These are phyloP conservation scores for Galerina sulciceps DNA, from an alignment of 768 basidiomycete genomes.

Conservation along the genomic window DNA sequence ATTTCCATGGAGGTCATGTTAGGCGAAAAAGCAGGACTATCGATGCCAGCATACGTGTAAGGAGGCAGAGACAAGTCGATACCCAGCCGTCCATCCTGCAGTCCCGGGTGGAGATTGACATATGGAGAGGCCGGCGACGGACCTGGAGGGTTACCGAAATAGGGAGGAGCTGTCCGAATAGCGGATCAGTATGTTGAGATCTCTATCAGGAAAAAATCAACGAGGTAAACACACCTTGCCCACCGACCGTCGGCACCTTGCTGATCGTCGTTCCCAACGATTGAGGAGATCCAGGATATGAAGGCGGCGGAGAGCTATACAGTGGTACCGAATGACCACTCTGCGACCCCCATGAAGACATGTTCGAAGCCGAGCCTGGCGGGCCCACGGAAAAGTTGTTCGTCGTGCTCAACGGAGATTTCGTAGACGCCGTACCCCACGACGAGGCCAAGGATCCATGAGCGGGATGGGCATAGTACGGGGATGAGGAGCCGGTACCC, in stretches of 20 bases:
- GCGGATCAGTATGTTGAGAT: conserved; percentile 11
- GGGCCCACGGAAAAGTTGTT: background rate
- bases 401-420: background rate
- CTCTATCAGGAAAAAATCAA: conserved; percentile 2
- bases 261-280: conserved; percentile 7
- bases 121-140: background rate
- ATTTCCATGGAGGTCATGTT: conserved; percentile 6
- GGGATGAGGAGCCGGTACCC: background rate
- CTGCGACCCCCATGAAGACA: conserved; percentile 8
- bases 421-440: conserved; percentile 1
- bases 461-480: background rate
- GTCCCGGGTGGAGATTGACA: background rate
- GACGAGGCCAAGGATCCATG: background rate
- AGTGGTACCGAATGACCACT: background rate
- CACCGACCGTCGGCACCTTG: background rate
- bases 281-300: background rate
- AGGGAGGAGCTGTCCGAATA: conserved; percentile 1
- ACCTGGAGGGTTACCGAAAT: background rate
- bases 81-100: conserved; percentile 3
- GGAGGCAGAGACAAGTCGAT: conserved; percentile 5
- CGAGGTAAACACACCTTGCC: conserved; percentile 4
- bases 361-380: background rate
- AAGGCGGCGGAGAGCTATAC: background rate
- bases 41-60: background rate
- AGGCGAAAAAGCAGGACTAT: conserved; percentile 8